These are phyloP conservation scores for Punctularia strigosozonata DNA, from an alignment of 768 basidiomycete species.

Conservation along the genomic window DNA sequence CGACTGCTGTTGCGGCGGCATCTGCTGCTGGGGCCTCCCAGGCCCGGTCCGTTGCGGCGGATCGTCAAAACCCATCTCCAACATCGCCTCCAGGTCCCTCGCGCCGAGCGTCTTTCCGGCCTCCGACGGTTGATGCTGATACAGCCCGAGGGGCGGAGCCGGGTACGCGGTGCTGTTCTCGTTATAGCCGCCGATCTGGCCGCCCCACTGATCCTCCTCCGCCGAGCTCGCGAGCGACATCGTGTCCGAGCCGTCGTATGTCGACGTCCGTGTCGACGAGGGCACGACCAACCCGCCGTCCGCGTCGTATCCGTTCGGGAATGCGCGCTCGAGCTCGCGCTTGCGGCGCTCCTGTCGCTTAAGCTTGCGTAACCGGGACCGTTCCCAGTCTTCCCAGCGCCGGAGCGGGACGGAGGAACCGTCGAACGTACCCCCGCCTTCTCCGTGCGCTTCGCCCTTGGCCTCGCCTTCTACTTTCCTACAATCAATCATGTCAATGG, in stretches of 20 bases:
- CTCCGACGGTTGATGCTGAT: slow-evolving; percentile 28
- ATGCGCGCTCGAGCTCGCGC: slow-evolving; percentile 68
- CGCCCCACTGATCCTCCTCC: slow-evolving; percentile 96
- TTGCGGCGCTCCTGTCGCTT: slow-evolving; percentile 76
- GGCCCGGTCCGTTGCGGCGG: slow-evolving; percentile 35
- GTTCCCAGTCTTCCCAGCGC: slow-evolving; percentile 99
- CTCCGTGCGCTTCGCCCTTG: slow-evolving; percentile 69
- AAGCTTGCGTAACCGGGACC: slow-evolving; percentile 84
- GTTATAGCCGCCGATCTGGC: slow-evolving; percentile 92
- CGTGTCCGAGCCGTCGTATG: slow-evolving; percentile 74
- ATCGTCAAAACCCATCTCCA: slow-evolving; percentile 85
- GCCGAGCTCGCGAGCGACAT: slow-evolving; percentile 69
- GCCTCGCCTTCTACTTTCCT: slow-evolving; percentile 94
- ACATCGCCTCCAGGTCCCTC: slow-evolving; percentile 81
- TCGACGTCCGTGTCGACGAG: slow-evolving; percentile 34
- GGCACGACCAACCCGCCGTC: slow-evolving; percentile 56
- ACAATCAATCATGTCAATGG: slow-evolving; percentile 9
- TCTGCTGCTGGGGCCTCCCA: slow-evolving; percentile 16
- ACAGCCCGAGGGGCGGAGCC: slow-evolving; percentile 72
- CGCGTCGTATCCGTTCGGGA: slow-evolving; percentile 54
- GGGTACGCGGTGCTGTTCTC: slow-evolving; percentile 71
- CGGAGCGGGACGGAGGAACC: slow-evolving; percentile 73
- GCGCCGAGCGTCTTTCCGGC: slow-evolving; percentile 38
- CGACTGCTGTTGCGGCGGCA: slow-evolving; percentile 16
- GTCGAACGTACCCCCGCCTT: slow-evolving; percentile 38